Evolutionary conservation across 2,329 filamentous ascomycete genomes (phyloP).

Genomic region (Dactylella cylindrospora): DNA sequence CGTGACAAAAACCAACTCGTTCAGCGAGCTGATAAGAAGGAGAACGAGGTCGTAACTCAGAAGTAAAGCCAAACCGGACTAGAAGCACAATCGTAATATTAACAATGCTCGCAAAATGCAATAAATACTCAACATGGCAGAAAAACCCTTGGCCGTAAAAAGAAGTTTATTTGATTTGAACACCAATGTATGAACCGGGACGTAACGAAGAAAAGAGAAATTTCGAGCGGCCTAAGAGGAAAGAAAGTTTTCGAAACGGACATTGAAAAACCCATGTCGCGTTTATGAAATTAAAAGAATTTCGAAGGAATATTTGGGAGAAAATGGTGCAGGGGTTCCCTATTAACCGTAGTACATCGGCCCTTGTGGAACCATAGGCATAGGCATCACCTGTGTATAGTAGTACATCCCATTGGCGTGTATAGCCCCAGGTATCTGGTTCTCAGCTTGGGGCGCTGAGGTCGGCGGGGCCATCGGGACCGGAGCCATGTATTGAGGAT

Average conservation of each 20-base stretch:
- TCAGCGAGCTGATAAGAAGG: too few species aligned
- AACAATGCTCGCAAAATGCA: constrained; percentile 38
- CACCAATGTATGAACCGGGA: constrained; percentile 35
- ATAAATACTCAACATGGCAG: constrained; percentile 22
- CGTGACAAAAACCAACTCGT: too few species aligned
- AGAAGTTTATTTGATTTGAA: constrained; percentile 33
- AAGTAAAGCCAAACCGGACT: too few species aligned
- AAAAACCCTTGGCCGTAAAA: constrained; percentile 3
- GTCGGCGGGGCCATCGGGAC: constrained; percentile 64
- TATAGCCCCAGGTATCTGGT: constrained; percentile 44
- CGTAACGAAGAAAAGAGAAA: constrained; percentile 8
- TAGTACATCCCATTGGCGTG: constrained; percentile 63
- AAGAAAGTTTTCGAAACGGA: constrained; percentile 22
- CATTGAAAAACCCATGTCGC: constrained; percentile 7
- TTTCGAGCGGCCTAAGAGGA: too few species aligned
- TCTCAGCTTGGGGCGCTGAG: constrained; percentile 60
- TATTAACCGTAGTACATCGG: constrained; percentile 55
- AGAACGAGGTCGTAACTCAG: too few species aligned
- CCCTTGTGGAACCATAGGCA: constrained; percentile 64
- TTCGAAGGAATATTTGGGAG: constrained; percentile 6
- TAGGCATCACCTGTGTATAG: constrained; percentile 59
- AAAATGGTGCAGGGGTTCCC: not conserved
- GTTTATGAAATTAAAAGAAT: constrained; percentile 24
- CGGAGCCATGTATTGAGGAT: constrained; percentile 49
- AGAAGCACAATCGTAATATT: constrained; percentile 27